Evolutionary conservation across 2,329 filamentous ascomycete species (phyloP).

Genomic region (Madurella fahalii): DNA sequence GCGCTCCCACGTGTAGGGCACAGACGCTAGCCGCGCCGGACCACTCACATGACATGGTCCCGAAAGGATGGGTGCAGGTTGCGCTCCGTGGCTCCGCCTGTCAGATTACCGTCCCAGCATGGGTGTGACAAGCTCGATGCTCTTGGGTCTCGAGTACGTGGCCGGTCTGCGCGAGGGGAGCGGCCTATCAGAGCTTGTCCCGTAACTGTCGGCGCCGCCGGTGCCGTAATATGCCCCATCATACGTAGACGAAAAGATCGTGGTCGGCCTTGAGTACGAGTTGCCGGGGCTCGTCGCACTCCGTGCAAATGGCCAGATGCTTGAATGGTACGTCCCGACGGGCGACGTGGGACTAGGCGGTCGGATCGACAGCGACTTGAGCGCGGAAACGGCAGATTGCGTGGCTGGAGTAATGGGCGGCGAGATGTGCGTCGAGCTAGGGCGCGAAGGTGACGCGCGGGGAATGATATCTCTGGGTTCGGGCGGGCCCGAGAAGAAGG

Average conservation of each 20-base stretch:
- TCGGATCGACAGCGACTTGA: constrained; percentile 51
- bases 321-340: constrained; percentile 37
- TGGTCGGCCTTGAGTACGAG: constrained; percentile 45
- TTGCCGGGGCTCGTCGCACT: constrained; percentile 51
- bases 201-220: constrained; percentile 36
- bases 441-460: constrained; percentile 58
- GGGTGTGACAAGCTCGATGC: constrained; percentile 61
- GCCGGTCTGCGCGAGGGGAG: constrained; percentile 53
- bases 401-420: constrained; percentile 49
- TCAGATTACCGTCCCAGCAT: constrained; percentile 46
- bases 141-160: constrained; percentile 55
- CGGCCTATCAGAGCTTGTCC: constrained; percentile 48
- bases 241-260: constrained; percentile 51
- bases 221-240: constrained; percentile 42
- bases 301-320: constrained; percentile 52
- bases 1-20: constrained; percentile 1
- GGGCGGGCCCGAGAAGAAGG: constrained; percentile 43
- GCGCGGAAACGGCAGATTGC: constrained; percentile 48
- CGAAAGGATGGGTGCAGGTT: constrained; percentile 2
- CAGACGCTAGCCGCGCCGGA: constrained; percentile 5
- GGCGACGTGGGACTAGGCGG: constrained; percentile 55
- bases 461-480: constrained; percentile 61
- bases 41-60: constrained; percentile 15
- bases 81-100: not conserved
- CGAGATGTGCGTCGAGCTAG: constrained; percentile 51